Conservation (phyloP, 768 basidiomycete species). For the Guyanaporus albipodus region DNA sequence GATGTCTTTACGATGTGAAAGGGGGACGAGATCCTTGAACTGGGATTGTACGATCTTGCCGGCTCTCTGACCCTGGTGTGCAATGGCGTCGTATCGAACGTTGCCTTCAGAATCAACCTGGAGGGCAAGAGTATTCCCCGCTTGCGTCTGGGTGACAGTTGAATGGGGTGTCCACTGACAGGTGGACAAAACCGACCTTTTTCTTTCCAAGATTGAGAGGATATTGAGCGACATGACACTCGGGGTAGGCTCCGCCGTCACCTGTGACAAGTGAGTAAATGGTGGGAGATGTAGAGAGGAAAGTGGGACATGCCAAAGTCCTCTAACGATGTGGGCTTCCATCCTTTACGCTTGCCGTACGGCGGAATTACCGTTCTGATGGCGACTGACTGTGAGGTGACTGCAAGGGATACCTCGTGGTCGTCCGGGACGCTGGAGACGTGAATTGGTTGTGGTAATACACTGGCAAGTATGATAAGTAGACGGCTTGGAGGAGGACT, state of each 20-base stretch:
- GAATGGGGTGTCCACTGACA: not conserved
- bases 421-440: slow-evolving; percentile 54
- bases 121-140: slow-evolving; percentile 92
- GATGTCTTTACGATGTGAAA: slow-evolving; percentile 85
- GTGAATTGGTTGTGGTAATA: slow-evolving; percentile 65
- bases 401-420: slow-evolving; percentile 38
- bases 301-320: slow-evolving; percentile 68
- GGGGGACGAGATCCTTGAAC: slow-evolving; percentile 96
- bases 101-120: slow-evolving; percentile 97
- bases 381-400: slow-evolving; percentile 39
- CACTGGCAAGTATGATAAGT: slow-evolving; percentile 34
- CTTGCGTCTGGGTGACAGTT: slow-evolving; percentile 57
- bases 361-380: slow-evolving; percentile 61
- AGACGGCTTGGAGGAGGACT: not conserved
- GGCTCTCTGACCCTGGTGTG: slow-evolving; percentile 86
- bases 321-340: slow-evolving; percentile 78
- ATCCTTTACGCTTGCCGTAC: slow-evolving; percentile 81
- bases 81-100: slow-evolving; percentile 96
- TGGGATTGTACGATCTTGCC: slow-evolving; percentile 90
- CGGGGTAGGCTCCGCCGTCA: slow-evolving; percentile 86
- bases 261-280: slow-evolving; percentile 37
- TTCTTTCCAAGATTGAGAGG: slow-evolving; percentile 93
- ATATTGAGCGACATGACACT: slow-evolving; percentile 97
- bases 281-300: not conserved
- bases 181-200: slow-evolving; percentile 54